These are phyloP conservation scores for Solanum phureja DNA, from an alignment of 257 asterid genomes.

Conservation along the genomic window DNA sequence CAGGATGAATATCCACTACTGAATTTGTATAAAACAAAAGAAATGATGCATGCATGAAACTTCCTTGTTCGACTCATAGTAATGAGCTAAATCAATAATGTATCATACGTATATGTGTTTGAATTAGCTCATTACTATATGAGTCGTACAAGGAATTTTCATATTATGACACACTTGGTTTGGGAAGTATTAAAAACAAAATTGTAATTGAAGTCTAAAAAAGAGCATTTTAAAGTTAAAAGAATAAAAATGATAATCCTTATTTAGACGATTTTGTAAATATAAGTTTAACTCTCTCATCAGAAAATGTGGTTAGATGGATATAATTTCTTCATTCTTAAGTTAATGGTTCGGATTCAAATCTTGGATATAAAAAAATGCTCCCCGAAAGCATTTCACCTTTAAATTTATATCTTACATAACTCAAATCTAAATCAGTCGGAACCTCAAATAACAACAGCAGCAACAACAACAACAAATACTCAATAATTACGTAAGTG, in stretches of 20 bases:
- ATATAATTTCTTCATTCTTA: too few species aligned
- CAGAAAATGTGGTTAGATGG: neutral
- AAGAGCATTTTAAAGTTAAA: neutral
- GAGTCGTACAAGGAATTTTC: too few species aligned
- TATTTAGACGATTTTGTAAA: neutral
- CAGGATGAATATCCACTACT: neutral
- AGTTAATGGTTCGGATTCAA: too few species aligned
- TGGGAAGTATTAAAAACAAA: neutral
- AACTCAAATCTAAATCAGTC: neutral
- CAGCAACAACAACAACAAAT: neutral
- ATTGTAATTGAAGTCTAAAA: neutral
- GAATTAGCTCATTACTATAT: neutral
- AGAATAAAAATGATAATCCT: neutral
- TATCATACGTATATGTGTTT: neutral
- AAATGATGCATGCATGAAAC: neutral
- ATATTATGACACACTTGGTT: neutral
- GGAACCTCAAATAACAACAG: neutral
- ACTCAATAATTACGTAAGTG: neutral
- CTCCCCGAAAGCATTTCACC: neutral
- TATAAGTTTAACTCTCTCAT: neutral
- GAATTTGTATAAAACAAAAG: neutral
- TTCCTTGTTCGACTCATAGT: neutral
- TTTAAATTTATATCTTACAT: neutral
- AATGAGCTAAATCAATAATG: neutral
- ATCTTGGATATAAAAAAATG: too few species aligned